Evolutionary conservation across 2,329 filamentous ascomycete genomes (phyloP).

Genomic region (Blumeria hordei): DNA sequence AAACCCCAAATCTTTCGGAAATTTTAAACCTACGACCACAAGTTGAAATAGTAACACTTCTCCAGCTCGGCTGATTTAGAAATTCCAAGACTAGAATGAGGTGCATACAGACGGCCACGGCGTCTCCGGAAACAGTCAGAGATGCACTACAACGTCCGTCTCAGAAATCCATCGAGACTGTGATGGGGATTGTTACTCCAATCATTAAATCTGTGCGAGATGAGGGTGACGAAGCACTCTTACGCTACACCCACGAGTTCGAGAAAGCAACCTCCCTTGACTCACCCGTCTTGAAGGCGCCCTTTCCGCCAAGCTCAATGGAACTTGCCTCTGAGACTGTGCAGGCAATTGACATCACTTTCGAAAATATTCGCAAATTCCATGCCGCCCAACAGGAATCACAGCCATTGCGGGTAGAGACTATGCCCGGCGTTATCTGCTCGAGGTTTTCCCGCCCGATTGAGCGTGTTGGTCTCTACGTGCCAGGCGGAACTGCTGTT

Average conservation of each 20-base stretch:
- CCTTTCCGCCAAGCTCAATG: conserved; percentile 73
- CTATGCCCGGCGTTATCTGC: conserved; percentile 92
- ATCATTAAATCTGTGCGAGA: conserved; percentile 74
- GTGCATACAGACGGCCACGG: conserved; percentile 44
- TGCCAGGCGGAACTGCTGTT: conserved; percentile 92
- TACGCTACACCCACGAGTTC: conserved; percentile 93
- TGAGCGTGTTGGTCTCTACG: conserved; percentile 86
- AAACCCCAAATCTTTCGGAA: too few species aligned
- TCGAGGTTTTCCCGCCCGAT: conserved; percentile 82
- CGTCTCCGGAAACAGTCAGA: conserved; percentile 38
- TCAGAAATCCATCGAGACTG: conserved; percentile 82
- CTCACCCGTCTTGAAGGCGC: conserved; percentile 71
- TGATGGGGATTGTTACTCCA: conserved; percentile 71
- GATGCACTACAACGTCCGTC: conserved; percentile 69
- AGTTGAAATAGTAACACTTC: conserved; percentile 6
- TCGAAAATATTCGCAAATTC: conserved; percentile 84
- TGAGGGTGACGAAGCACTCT: conserved; percentile 65
- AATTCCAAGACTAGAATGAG: conserved; percentile 54
- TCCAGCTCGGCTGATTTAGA: conserved; percentile 24
- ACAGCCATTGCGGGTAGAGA: conserved; percentile 66
- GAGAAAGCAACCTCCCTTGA: conserved; percentile 83
- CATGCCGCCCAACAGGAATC: conserved; percentile 77
- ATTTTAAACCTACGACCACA: too few species aligned
- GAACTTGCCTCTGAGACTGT: conserved; percentile 60
- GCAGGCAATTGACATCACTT: conserved; percentile 79